Evolutionary conservation across 2,329 filamentous ascomycete species (phyloP).

Genomic region (Fusarium gaditjirri): DNA sequence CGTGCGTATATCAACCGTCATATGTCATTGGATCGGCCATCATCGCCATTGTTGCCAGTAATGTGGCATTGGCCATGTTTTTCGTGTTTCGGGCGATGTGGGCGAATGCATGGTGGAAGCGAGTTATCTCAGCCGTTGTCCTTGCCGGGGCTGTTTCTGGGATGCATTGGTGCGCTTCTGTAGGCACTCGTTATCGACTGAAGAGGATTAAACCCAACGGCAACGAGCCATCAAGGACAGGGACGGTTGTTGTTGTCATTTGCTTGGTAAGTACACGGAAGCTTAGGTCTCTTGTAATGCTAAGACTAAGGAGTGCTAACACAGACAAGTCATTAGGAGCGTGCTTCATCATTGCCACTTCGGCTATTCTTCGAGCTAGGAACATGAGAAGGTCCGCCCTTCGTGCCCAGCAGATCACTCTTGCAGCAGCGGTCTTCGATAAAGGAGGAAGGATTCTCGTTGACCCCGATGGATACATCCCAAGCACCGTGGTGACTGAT

Average conservation of each 20-base stretch:
- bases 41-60: conserved; percentile 79
- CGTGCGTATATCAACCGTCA: conserved; percentile 66
- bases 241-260: conserved; percentile 78
- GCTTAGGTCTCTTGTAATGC: not conserved
- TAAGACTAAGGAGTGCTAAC: not conserved
- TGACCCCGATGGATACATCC: conserved; percentile 74
- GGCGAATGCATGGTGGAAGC: conserved; percentile 83
- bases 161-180: conserved; percentile 87
- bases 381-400: conserved; percentile 64
- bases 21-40: conserved; percentile 75
- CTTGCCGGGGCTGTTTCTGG: conserved; percentile 81
- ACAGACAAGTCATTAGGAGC: conserved; percentile 65
- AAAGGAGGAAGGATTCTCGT: conserved; percentile 73
- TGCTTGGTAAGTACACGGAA: conserved; percentile 65
- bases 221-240: conserved; percentile 64
- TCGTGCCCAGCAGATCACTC: conserved; percentile 70
- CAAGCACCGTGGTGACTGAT: conserved; percentile 81
- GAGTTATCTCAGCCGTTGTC: conserved; percentile 71
- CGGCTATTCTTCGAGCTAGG: conserved; percentile 64
- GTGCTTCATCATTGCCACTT: conserved; percentile 67
- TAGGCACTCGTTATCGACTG: conserved; percentile 75
- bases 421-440: conserved; percentile 74
- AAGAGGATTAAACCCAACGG: conserved; percentile 51
- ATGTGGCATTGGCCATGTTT: conserved; percentile 77
- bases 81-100: conserved; percentile 81